Evolutionary conservation across 805 yeast species (phyloP).

Genomic region (Ogataea sp.): DNA sequence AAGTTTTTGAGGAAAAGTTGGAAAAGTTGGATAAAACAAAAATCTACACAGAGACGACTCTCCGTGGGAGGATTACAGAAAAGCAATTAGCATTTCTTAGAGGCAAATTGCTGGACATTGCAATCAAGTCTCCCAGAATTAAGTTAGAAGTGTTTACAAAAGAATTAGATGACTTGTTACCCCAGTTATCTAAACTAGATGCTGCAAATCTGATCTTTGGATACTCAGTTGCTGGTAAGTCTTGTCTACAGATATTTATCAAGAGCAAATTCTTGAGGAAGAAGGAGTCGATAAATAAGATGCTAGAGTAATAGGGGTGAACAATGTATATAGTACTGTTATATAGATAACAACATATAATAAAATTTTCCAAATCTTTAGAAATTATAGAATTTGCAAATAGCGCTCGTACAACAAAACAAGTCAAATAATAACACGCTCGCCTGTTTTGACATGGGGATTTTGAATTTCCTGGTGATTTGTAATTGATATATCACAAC

Average conservation of each 20-base stretch:
- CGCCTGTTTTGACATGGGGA: too few species aligned
- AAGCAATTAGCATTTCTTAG: conserved; percentile 15
- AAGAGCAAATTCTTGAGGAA: conserved; percentile 14
- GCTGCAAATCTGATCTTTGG: conserved; percentile 25
- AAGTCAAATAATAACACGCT: too few species aligned
- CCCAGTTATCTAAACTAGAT: background rate
- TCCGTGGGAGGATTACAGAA: conserved; percentile 11
- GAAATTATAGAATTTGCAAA: too few species aligned
- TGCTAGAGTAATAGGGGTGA: conserved; percentile 5
- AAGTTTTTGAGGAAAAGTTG: conserved; percentile 9
- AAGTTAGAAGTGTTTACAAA: conserved; percentile 11
- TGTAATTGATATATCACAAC: too few species aligned
- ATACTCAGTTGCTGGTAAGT: conserved; percentile 19
- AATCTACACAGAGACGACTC: conserved; percentile 4
- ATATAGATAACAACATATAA: too few species aligned
- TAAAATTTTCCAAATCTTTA: background rate
- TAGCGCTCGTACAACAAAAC: too few species aligned
- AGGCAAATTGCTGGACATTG: conserved; percentile 8
- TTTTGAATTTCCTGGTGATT: too few species aligned
- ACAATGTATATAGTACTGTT: too few species aligned
- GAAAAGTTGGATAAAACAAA: conserved; percentile 3
- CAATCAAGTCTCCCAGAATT: conserved; percentile 13
- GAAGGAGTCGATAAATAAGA: conserved; percentile 10
- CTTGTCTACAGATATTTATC: conserved; percentile 19
- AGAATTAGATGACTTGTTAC: background rate